Percentiles rank a stretch among this genome's conserved stretches.
phyloP scores from a whole-genome alignment of 352 stramenopile species.

The Phytophthora tubulina region DNA sequence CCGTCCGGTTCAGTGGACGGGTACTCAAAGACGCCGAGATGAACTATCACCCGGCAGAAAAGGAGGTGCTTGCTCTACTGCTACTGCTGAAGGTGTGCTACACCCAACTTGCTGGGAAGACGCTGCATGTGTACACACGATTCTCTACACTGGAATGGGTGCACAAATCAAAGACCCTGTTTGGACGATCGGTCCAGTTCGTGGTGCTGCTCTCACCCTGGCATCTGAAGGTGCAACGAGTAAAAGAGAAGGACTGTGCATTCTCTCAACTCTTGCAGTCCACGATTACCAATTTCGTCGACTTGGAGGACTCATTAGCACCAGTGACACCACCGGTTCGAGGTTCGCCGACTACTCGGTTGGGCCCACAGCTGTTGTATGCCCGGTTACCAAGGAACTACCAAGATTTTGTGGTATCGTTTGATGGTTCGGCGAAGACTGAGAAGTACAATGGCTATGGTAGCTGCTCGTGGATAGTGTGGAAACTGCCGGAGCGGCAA shows the following conservation, averaged over 20 bases:
- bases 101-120: too few species aligned
- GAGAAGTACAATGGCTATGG: neutral
- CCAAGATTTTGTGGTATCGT: slow-evolving; percentile 22
- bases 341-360: too few species aligned
- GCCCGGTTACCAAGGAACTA: neutral
- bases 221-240: neutral
- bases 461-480: neutral
- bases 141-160: slow-evolving; percentile 23
- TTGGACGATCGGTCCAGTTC: neutral
- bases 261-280: too few species aligned
- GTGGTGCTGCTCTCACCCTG: neutral
- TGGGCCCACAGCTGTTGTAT: neutral
- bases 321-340: too few species aligned
- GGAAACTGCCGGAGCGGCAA: neutral
- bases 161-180: slow-evolving; percentile 11
- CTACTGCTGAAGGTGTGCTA: too few species aligned
- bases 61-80: too few species aligned
- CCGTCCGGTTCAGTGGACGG: too few species aligned
- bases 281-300: too few species aligned
- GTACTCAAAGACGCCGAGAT: too few species aligned
- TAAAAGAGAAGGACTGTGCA: neutral
- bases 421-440: slow-evolving; percentile 29
- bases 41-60: too few species aligned
- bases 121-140: slow-evolving; percentile 12
- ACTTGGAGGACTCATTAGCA: too few species aligned